A percentile compares a stretch with the other conserved stretches of the same genome.
Evolutionary conservation across 495 filamentous ascomycete species (phyloP).

Genomic region (Penicillium fimorum): DNA sequence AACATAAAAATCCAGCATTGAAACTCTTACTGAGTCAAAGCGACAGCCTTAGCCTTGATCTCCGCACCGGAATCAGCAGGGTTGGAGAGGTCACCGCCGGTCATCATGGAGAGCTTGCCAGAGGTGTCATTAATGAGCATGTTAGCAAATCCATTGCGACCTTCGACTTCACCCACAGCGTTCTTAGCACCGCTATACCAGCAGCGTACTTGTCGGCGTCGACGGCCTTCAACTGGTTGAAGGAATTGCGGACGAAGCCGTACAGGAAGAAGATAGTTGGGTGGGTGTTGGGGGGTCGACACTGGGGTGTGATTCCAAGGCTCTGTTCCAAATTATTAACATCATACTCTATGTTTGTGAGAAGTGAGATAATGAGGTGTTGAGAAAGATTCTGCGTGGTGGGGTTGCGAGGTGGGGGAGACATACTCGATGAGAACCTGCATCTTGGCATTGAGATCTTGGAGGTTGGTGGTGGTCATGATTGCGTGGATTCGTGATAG

Average conservation of each 20-base stretch:
- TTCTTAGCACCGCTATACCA: slow-evolving; percentile 16
- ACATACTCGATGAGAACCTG: slow-evolving; percentile 31
- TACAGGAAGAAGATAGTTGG: slow-evolving; percentile 36
- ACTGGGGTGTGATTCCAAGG: slow-evolving; percentile 34
- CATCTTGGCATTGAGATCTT: slow-evolving; percentile 25
- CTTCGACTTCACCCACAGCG: slow-evolving; percentile 24
- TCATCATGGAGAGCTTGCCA: slow-evolving; percentile 29
- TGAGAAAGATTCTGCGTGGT: slow-evolving; percentile 2
- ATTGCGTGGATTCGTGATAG: background rate
- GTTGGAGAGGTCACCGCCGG: slow-evolving; percentile 21
- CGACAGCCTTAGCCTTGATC: slow-evolving; percentile 23
- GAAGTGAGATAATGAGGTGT: background rate
- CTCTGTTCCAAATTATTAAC: slow-evolving; percentile 16
- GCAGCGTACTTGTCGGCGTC: slow-evolving; percentile 28
- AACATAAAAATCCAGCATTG: background rate
- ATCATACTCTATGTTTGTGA: background rate
- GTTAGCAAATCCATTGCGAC: slow-evolving; percentile 31
- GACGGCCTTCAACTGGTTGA: slow-evolving; percentile 26
- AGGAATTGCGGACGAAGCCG: slow-evolving; percentile 35
- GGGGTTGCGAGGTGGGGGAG: background rate
- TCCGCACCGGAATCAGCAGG: slow-evolving; percentile 31
- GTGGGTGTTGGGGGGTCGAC: slow-evolving; percentile 28
- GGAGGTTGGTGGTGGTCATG: slow-evolving; percentile 15
- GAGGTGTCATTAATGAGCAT: slow-evolving; percentile 28
- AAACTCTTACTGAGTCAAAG: slow-evolving; percentile 11